Percentiles rank a stretch among this genome's conserved stretches.
Evolutionary conservation across 176 grass and related monocot species (phyloP).

Genomic region (Thinopyrum elongatum): DNA sequence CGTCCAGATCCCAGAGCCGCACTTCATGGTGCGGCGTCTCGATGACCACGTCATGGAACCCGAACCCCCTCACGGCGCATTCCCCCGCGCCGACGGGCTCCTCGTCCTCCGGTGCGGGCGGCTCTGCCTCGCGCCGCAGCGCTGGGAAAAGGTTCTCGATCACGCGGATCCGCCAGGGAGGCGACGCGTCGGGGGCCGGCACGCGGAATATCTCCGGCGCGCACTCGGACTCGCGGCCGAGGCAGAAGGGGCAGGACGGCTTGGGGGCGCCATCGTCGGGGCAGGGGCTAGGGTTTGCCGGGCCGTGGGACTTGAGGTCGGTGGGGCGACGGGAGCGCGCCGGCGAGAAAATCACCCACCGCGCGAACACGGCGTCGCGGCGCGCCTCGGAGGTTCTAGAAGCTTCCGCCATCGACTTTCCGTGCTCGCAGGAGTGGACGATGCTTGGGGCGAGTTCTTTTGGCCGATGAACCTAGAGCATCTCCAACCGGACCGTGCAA

Average conservation of each 20-base stretch:
- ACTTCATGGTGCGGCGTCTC: conserved; percentile 87
- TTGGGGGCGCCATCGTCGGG: not conserved
- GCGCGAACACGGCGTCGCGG: conserved; percentile 66
- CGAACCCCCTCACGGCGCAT: conserved; percentile 54
- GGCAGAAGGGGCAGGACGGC: conserved; percentile 85
- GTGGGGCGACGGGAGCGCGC: conserved; percentile 85
- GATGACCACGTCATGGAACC: conserved; percentile 97
- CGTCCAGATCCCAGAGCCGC: conserved; percentile 61
- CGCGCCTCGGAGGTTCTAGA: conserved; percentile 66
- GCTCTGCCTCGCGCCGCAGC: conserved; percentile 63
- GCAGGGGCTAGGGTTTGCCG: conserved; percentile 38
- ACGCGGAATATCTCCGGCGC: conserved; percentile 94
- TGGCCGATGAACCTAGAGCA: too few species aligned
- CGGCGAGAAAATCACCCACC: conserved; percentile 81
- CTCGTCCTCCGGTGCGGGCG: conserved; percentile 4
- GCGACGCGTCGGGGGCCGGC: conserved; percentile 3
- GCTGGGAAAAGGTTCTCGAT: conserved; percentile 95
- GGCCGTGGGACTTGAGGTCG: conserved; percentile 74
- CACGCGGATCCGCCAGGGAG: conserved; percentile 79
- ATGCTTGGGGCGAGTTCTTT: not conserved
- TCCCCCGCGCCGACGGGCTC: not conserved
- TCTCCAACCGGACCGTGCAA: too few species aligned
- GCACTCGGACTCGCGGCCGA: conserved; percentile 82
- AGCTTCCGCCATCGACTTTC: conserved; percentile 11
- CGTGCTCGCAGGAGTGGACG: not conserved